These are phyloP conservation scores for Aplosporella prunicola DNA, from an alignment of 2,329 filamentous ascomycete genomes.

Conservation along the genomic window DNA sequence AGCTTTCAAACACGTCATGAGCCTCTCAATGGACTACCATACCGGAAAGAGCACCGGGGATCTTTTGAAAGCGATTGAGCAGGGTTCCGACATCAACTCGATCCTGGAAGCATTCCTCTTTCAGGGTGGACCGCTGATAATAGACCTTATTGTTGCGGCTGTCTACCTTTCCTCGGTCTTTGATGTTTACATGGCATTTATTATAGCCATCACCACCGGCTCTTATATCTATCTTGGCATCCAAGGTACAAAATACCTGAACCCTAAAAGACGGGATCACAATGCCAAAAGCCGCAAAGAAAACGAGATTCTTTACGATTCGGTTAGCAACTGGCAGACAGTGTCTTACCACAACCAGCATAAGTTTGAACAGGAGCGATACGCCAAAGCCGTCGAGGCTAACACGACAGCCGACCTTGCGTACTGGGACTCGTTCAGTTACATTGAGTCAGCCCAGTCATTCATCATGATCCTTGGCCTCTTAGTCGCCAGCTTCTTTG, in stretches of 20 bases:
- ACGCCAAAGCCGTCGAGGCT: conserved; percentile 29
- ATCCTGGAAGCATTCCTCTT: conserved; percentile 53
- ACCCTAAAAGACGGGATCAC: conserved; percentile 33
- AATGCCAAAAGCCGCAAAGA: conserved; percentile 40
- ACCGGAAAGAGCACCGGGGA: conserved; percentile 56
- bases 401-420: conserved; percentile 25
- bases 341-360: conserved; percentile 51
- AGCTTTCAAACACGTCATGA: conserved; percentile 58
- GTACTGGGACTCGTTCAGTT: conserved; percentile 17
- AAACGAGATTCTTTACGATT: conserved; percentile 47
- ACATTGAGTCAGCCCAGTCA: conserved; percentile 33
- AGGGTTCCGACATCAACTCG: conserved; percentile 50
- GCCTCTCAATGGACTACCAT: conserved; percentile 60
- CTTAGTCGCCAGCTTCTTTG: conserved; percentile 42
- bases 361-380: conserved; percentile 43
- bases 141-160: conserved; percentile 54
- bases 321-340: conserved; percentile 51
- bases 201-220: conserved; percentile 27
- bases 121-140: conserved; percentile 49
- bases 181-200: conserved; percentile 42
- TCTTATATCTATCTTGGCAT: conserved; percentile 44
- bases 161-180: conserved; percentile 53
- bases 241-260: conserved; percentile 30
- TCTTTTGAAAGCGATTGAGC: conserved; percentile 54
- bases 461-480: conserved; percentile 41